phyloP scores from a whole-genome alignment of 2,329 filamentous ascomycete genomes.

The Lasiodiplodia theobromae region DNA sequence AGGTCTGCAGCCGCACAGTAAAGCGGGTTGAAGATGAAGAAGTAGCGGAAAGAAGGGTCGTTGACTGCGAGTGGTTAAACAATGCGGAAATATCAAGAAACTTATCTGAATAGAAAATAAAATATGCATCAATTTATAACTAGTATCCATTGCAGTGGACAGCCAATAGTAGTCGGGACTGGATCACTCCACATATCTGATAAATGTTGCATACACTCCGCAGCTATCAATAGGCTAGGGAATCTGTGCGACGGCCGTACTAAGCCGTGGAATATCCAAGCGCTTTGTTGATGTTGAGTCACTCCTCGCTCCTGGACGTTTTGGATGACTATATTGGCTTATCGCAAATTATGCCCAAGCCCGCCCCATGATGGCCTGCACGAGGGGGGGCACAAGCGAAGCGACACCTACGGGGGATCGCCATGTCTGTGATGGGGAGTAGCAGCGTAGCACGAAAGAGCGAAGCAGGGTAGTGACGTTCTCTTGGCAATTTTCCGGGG shows the following conservation, averaged over 20 bases:
- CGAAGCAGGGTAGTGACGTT: not conserved
- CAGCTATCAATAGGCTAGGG: not conserved
- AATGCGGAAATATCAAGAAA: not conserved
- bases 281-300: not conserved
- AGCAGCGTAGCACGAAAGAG: not conserved
- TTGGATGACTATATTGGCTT: not conserved
- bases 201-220: not conserved
- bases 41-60: constrained; percentile 30
- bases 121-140: no score
- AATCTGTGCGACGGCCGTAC: not conserved
- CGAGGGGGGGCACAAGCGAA: not conserved
- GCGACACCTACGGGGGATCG: not conserved
- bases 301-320: not conserved
- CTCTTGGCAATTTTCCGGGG: not conserved
- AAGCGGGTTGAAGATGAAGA: constrained; percentile 31
- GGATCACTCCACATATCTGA: not conserved
- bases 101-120: not conserved
- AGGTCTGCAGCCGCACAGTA: constrained; percentile 30
- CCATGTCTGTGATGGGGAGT: not conserved
- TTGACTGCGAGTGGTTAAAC: constrained; percentile 29
- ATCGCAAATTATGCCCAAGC: not conserved
- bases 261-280: not conserved
- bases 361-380: not conserved
- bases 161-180: not conserved
- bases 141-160: not conserved